A percentile compares a stretch with the other conserved stretches of the same genome.
Conservation (phyloP, 345 rosid genomes). For the Salix udensis region DNA sequence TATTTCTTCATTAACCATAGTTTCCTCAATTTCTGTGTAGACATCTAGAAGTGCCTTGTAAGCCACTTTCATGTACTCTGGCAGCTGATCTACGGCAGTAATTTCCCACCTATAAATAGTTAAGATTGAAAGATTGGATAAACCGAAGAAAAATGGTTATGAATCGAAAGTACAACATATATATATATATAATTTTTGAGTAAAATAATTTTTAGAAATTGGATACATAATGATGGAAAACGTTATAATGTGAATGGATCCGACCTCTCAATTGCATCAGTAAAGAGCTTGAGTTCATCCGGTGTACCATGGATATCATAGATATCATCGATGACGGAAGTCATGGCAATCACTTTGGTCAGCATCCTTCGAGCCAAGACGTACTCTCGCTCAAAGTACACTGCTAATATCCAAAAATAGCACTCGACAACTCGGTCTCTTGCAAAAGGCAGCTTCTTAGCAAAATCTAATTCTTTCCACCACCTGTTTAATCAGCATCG, state of each 20-base stretch:
- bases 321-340: slow-evolving; percentile 20
- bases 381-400: slow-evolving; percentile 24
- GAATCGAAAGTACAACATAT: no score
- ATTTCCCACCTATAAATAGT: slow-evolving; percentile 19
- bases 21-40: slow-evolving; percentile 11
- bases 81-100: not conserved
- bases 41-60: slow-evolving; percentile 6
- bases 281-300: slow-evolving; percentile 22
- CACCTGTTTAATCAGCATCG: slow-evolving; percentile 15
- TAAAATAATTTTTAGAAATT: no score
- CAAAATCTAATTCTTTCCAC: slow-evolving; percentile 26
- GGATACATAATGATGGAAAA: no score
- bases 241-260: not conserved
- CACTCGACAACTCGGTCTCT: slow-evolving; percentile 23
- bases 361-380: not conserved
- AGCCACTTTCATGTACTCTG: slow-evolving; percentile 16
- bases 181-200: no score
- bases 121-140: no score
- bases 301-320: slow-evolving; percentile 21
- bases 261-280: slow-evolving; percentile 21
- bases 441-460: slow-evolving; percentile 22
- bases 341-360: slow-evolving; percentile 12
- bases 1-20: not conserved
- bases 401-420: slow-evolving; percentile 22
- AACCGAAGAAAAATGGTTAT: no score